Percentiles rank a stretch among this genome's conserved stretches.
phyloP scores from a whole-genome alignment of 2,329 filamentous ascomycete species.

The Alternaria triticina region DNA sequence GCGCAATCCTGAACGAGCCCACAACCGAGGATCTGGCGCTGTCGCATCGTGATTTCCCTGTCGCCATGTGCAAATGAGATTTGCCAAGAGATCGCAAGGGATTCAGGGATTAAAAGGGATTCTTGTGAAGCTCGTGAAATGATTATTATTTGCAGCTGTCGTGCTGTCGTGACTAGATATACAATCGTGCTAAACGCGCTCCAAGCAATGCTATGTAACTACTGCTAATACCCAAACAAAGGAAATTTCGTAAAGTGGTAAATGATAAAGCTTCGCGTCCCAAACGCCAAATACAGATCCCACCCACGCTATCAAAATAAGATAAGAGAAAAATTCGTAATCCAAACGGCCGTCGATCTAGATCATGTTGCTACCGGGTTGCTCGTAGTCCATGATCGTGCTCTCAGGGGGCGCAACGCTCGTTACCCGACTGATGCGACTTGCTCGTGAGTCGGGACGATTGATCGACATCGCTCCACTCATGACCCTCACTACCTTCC shows the following conservation, averaged over 20 bases:
- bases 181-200: background rate
- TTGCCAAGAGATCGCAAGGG: background rate
- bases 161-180: background rate
- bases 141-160: background rate
- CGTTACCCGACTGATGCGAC: conserved; percentile 33
- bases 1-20: background rate
- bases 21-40: conserved; percentile 3
- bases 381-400: conserved; percentile 43
- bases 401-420: conserved; percentile 42
- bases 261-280: background rate
- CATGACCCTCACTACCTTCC: conserved; percentile 58
- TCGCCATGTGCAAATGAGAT: background rate
- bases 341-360: conserved; percentile 16
- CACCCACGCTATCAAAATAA: conserved; percentile 4
- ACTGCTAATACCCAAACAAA: conserved; percentile 1
- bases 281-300: conserved; percentile 11
- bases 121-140: background rate
- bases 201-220: background rate
- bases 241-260: background rate
- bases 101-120: background rate
- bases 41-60: background rate
- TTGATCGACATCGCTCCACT: conserved; percentile 59
- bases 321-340: conserved; percentile 9
- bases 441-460: conserved; percentile 28
- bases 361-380: conserved; percentile 35